Evolutionary conservation across 306 rosid species (phyloP).

Genomic region (Prunus padus): DNA sequence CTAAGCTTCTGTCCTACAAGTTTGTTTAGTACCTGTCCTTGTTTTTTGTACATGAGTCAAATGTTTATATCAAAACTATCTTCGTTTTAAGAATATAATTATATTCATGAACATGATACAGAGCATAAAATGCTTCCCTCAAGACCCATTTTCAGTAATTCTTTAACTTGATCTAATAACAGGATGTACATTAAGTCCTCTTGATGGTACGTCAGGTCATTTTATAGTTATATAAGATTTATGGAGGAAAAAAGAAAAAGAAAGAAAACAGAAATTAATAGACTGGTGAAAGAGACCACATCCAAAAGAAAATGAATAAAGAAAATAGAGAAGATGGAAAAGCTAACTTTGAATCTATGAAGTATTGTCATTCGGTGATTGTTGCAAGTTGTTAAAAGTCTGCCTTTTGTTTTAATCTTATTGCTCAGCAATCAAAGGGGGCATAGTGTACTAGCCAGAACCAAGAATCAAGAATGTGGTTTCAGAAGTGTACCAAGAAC

Average conservation of each 20-base stretch:
- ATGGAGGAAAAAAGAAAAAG: not conserved
- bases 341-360: not conserved
- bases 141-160: not conserved
- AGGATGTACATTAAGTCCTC: not conserved
- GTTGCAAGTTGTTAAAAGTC: not conserved
- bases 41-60: not conserved
- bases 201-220: not conserved
- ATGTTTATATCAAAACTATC: too few relatives aligned
- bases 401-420: not conserved
- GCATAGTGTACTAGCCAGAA: constrained; percentile 1
- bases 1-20: not conserved
- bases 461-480: constrained; percentile 14
- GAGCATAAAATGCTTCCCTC: not conserved
- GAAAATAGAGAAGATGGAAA: not conserved
- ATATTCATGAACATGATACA: too few relatives aligned
- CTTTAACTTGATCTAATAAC: not conserved
- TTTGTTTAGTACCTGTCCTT: not conserved
- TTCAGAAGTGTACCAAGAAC: constrained; percentile 69
- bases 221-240: not conserved
- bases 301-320: not conserved
- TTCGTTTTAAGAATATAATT: too few relatives aligned
- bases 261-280: not conserved
- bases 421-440: constrained; percentile 13
- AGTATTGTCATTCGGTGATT: not conserved
- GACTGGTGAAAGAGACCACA: not conserved